These are phyloP conservation scores for Phytophthora pluvialis DNA, from an alignment of 352 stramenopile species.

Conservation along the genomic window DNA sequence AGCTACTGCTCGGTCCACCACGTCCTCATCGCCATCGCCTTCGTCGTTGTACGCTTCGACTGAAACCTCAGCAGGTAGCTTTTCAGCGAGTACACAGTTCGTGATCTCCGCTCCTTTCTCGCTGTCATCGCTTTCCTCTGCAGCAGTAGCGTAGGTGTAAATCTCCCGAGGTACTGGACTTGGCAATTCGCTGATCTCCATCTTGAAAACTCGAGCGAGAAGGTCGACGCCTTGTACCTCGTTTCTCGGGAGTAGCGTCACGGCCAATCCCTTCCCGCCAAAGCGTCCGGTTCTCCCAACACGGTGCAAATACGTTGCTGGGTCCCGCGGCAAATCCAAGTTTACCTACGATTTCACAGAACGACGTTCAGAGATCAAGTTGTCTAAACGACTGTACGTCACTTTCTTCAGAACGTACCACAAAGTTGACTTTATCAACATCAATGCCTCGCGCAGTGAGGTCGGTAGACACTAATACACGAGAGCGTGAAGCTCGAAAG, in stretches of 20 bases:
- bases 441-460: conserved; percentile 81
- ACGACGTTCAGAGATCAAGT: not conserved
- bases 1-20: not conserved
- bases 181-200: conserved; percentile 61
- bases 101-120: not conserved
- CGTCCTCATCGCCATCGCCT: not conserved
- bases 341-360: conserved; percentile 52
- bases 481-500: conserved; percentile 57
- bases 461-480: conserved; percentile 81
- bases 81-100: not conserved
- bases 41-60: not conserved
- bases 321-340: conserved; percentile 72
- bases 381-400: not conserved
- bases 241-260: conserved; percentile 58
- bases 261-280: conserved; percentile 72
- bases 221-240: conserved; percentile 65
- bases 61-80: not conserved
- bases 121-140: conserved; percentile 5
- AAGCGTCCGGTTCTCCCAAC: conserved; percentile 80
- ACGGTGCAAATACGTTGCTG: conserved; percentile 81
- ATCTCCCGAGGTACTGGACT: conserved; percentile 55
- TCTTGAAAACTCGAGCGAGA: conserved; percentile 73
- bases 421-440: conserved; percentile 80
- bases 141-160: conserved; percentile 40
- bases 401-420: conserved; percentile 34